phyloP scores from a whole-genome alignment of 2,329 filamentous ascomycete genomes.

The Alternaria ventricosa region DNA sequence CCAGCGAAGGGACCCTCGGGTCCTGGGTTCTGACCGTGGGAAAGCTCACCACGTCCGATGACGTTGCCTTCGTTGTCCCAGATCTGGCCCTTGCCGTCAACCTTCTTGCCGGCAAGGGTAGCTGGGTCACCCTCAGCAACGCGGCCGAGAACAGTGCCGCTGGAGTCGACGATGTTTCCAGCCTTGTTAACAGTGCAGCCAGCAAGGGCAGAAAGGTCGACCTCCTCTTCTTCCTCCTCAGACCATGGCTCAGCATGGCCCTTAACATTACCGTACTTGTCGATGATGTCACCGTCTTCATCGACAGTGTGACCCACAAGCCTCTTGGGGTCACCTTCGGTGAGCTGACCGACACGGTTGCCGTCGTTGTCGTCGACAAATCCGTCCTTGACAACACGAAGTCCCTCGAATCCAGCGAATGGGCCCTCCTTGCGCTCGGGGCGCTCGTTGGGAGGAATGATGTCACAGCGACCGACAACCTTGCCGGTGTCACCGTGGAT shows the following conservation, averaged over 20 bases:
- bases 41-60: constrained; percentile 64
- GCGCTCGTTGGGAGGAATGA: constrained; percentile 64
- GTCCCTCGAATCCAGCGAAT: constrained; percentile 70
- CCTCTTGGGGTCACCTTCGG: constrained; percentile 73
- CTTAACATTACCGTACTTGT: constrained; percentile 72
- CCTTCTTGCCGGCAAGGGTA: constrained; percentile 66
- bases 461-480: constrained; percentile 63
- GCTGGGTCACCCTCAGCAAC: constrained; percentile 64
- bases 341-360: constrained; percentile 74
- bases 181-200: constrained; percentile 69
- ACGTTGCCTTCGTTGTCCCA: constrained; percentile 69
- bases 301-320: constrained; percentile 78
- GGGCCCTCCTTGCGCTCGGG: constrained; percentile 67
- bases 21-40: constrained; percentile 57
- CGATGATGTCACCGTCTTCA: constrained; percentile 81
- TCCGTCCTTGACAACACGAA: constrained; percentile 72
- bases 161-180: constrained; percentile 66
- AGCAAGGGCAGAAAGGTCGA: constrained; percentile 65
- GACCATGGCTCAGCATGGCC: constrained; percentile 65
- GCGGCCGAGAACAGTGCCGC: constrained; percentile 64
- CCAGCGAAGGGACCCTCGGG: constrained; percentile 66
- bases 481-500: constrained; percentile 64
- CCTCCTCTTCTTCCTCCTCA: constrained; percentile 56
- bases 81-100: constrained; percentile 67
- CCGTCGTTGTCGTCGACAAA: constrained; percentile 80